Evolutionary conservation across 2,329 filamentous ascomycete genomes (phyloP).

Genomic region (Xylariaceae sp.): DNA sequence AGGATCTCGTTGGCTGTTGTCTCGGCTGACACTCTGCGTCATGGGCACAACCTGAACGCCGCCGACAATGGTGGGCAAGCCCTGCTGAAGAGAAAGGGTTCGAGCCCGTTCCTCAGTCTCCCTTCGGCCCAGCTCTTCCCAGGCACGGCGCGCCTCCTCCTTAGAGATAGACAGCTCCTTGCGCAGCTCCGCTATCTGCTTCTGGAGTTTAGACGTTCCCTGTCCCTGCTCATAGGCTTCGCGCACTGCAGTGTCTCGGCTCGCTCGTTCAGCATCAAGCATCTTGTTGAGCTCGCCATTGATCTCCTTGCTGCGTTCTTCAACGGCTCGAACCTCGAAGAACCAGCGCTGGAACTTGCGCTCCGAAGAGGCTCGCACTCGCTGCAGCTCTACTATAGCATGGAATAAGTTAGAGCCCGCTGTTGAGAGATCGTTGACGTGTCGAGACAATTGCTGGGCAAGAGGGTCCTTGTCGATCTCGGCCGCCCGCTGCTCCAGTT

Average conservation of each 20-base stretch:
- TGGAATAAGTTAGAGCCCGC: slow-evolving; percentile 96
- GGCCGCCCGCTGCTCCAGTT: slow-evolving; percentile 81
- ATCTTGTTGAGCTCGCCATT: slow-evolving; percentile 71
- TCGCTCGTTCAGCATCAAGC: slow-evolving; percentile 66
- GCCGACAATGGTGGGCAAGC: slow-evolving; percentile 80
- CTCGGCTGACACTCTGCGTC: slow-evolving; percentile 61
- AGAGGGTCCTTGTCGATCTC: slow-evolving; percentile 77
- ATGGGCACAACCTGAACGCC: slow-evolving; percentile 95
- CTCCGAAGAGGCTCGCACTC: slow-evolving; percentile 88
- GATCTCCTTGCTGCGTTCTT: slow-evolving; percentile 76
- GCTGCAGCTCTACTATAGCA: slow-evolving; percentile 91
- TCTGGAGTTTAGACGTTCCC: slow-evolving; percentile 63
- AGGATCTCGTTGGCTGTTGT: slow-evolving; percentile 36
- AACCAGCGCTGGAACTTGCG: slow-evolving; percentile 99
- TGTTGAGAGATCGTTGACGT: slow-evolving; percentile 94
- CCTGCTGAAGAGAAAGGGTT: slow-evolving; percentile 75
- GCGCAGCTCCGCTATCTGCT: slow-evolving; percentile 80
- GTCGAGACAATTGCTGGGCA: slow-evolving; percentile 79
- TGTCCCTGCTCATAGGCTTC: slow-evolving; percentile 60
- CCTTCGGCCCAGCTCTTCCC: slow-evolving; percentile 90
- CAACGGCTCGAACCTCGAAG: slow-evolving; percentile 83
- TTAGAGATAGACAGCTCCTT: slow-evolving; percentile 92
- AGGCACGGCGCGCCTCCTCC: slow-evolving; percentile 88
- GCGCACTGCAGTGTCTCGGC: slow-evolving; percentile 58
- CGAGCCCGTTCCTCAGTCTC: slow-evolving; percentile 91